Conservation (phyloP, 2,329 filamentous ascomycete genomes). For the Venturiaceae sp. region DNA sequence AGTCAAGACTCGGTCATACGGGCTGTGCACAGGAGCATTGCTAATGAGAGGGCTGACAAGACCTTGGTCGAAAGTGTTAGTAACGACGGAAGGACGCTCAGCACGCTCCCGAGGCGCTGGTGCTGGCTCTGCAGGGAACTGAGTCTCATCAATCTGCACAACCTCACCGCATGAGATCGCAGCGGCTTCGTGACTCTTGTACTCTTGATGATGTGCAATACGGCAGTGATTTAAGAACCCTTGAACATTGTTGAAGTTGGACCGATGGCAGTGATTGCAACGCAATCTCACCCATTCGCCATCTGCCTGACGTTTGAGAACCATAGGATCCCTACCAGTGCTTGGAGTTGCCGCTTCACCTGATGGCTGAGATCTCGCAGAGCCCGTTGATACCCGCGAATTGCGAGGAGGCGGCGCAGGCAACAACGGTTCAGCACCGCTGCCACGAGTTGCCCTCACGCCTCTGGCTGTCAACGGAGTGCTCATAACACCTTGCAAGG, state of each 20-base stretch:
- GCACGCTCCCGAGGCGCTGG: neutral
- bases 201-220: slow-evolving; percentile 86
- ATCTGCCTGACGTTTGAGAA: slow-evolving; percentile 38
- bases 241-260: slow-evolving; percentile 92
- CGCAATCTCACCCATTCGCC: slow-evolving; percentile 81
- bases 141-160: neutral
- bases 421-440: slow-evolving; percentile 45
- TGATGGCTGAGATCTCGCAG: slow-evolving; percentile 72
- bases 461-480: slow-evolving; percentile 33
- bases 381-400: slow-evolving; percentile 48
- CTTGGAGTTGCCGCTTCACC: slow-evolving; percentile 14
- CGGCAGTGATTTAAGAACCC: slow-evolving; percentile 99
- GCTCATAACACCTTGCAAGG: slow-evolving; percentile 24
- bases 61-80: neutral
- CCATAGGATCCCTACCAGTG: slow-evolving; percentile 4
- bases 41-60: slow-evolving; percentile 14
- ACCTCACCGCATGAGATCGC: slow-evolving; percentile 67
- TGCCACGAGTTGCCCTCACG: slow-evolving; percentile 72
- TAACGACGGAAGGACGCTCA: neutral
- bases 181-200: slow-evolving; percentile 92
- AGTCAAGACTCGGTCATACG: neutral
- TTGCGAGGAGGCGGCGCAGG: slow-evolving; percentile 41
- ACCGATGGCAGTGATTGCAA: slow-evolving; percentile 75
- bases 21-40: neutral
- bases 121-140: slow-evolving; percentile 14